Evolutionary conservation across 2,329 filamentous ascomycete genomes (phyloP), one percentile per base, ranked within the genome.

Genomic region (Phyllosticta capitalensis): DNA sequence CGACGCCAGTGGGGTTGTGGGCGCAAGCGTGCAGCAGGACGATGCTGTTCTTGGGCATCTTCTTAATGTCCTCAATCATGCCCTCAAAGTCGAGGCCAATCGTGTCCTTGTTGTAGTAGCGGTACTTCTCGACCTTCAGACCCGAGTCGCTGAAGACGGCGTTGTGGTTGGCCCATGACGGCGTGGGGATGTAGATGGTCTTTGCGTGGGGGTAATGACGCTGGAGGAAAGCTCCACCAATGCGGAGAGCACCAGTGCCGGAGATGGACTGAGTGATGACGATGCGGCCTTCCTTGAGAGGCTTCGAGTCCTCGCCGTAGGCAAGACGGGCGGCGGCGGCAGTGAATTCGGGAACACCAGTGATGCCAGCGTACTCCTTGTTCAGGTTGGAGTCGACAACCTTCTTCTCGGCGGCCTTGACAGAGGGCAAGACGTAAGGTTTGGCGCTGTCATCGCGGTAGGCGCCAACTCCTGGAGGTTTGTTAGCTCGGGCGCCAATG

Each of bases 101-200:
- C 71, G 92, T 97, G 74, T 96, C 87, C 83, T 95, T 95, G 85
- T 97, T 90, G 82, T 97, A 99, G 86, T 99, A 99, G 69, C 90
- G 84, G 83, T 99, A 99, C 79, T 92, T 90, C 79, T 92, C 86
- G 63, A 97, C 91, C 77, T 89, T 83, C 65, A 99, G 83, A 61
- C 92, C 90, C 30, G 90, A 88, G 77, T 97, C 92, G 78, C 83
- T 87, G 85, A 99, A 97, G 75, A 99, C 89, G 65, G 92, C 92
- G 73, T 85, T 89, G 82, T 99, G 94, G 84, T 99, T 97, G 69
- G 92, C 94, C 94, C 94, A 99, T 68, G 90, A 95, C 56, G 94
- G 94, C 60, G 81, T 92, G 63, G 94, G 94, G 73, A 99, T 91
- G 82, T 96, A 97, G 78, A 99, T 90, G 75, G 88, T 89, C 86